A percentile compares a stretch with the other conserved stretches of the same genome.
phyloP scores from a whole-genome alignment of 495 filamentous ascomycete genomes.

The Aspergillus wentii region DNA sequence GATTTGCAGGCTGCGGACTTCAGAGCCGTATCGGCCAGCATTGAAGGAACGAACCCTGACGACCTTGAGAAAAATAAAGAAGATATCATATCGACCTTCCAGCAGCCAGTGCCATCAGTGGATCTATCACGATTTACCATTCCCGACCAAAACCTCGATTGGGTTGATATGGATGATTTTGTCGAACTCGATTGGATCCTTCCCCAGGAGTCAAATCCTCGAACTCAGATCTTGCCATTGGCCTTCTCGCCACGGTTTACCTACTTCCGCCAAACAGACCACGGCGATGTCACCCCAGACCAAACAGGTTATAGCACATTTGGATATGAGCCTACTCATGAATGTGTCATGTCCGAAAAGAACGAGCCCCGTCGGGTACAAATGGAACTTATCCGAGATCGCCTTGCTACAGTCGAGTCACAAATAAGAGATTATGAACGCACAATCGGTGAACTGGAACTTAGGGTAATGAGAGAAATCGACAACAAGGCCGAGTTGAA shows the following conservation, averaged over 20 bases:
- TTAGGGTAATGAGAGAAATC: conserved; percentile 53
- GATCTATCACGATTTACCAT: conserved; percentile 91
- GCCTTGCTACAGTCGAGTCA: conserved; percentile 69
- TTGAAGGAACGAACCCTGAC: conserved; percentile 69
- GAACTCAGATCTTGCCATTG: conserved; percentile 87
- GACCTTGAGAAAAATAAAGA: conserved; percentile 62
- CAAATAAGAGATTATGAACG: conserved; percentile 71
- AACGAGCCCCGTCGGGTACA: conserved; percentile 92
- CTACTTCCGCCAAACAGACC: conserved; percentile 97
- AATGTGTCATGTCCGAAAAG: conserved; percentile 89
- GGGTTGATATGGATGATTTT: conserved; percentile 99
- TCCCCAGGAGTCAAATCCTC: conserved; percentile 83
- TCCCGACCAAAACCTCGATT: conserved; percentile 86
- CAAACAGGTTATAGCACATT: conserved; percentile 75
- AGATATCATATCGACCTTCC: conserved; percentile 51
- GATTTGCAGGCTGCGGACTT: conserved; percentile 92
- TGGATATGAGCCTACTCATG: conserved; percentile 86
- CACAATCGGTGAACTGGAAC: conserved; percentile 59
- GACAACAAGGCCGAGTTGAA: conserved; percentile 47
- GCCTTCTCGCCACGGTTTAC: conserved; percentile 92
- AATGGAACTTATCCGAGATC: conserved; percentile 73
- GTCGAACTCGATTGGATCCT: conserved; percentile 96
- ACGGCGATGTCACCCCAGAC: conserved; percentile 63
- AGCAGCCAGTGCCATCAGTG: conserved; percentile 45
- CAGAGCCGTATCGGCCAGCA: conserved; percentile 87